Evolutionary conservation across 176 grass and related monocot genomes (phyloP), one percentile per base, ranked within the genome.

Genomic region (Triticum dicoccoides): DNA sequence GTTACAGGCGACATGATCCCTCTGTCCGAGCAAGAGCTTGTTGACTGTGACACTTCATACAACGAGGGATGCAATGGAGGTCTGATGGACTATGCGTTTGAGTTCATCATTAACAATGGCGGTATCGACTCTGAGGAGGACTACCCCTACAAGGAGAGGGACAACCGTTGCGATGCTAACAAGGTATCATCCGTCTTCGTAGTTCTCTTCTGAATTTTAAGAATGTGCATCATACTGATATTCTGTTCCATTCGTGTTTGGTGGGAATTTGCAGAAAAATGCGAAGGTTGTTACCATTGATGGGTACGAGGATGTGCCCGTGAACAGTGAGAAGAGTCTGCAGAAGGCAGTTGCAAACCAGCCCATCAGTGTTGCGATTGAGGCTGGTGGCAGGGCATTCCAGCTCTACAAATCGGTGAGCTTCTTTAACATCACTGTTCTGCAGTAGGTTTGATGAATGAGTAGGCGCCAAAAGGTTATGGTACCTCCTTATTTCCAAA

Each of bases 51-150:
- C 81, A 97, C 92, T 56, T 94, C 75, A 49, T 97, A 97, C 71
- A 97, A 97, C 41, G 25, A 97, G 66, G 94, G 94, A 11, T 97
- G 94, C 90, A 94, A 97, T 85, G 94, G 94, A 51, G 94, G 94
- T 47, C 89, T 97, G 29, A 97, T 97, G 94, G 94, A 97, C 77
- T 97, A 97, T 20, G 94, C 90, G 5, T 97, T 94, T 63, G 76
- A 92, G 83, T 97, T 97, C 54, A 97, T 97, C 56, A 97, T 97
- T 38, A 92, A 89, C 45, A 97, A 97, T 11, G 94, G 90, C 12
- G 94, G 94, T 56, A 90, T 97, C 1, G 94, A 97, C 80, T 85
- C 88, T 0, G 94, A 97, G 65, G 86, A 61, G 0, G 94, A 97
- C 62, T 97, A 97, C 77, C 94, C 94, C 41, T 97, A 97, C 88